These are phyloP conservation scores for Kwoniella dejecticola DNA, from an alignment of 768 basidiomycete species.

Conservation along the genomic window DNA sequence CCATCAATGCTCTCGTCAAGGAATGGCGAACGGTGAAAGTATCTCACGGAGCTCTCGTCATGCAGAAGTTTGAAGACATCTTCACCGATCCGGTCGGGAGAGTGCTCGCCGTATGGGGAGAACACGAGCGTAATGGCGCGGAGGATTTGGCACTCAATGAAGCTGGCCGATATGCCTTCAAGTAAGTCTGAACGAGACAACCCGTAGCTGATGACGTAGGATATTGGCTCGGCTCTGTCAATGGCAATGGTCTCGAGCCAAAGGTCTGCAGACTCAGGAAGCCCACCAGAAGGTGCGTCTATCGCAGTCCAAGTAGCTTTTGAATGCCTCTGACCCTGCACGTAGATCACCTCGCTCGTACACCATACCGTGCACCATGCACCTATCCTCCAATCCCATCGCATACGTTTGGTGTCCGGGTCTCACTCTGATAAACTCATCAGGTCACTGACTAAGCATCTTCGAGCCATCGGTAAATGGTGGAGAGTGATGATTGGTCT, in stretches of 20 bases:
- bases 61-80: conserved; percentile 43
- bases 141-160: conserved; percentile 18
- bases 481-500: conserved; percentile 48
- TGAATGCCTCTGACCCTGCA: background rate
- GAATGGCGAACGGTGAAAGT: conserved; percentile 54
- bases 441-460: conserved; percentile 44
- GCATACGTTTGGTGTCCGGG: conserved; percentile 29
- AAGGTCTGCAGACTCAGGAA: conserved; percentile 38
- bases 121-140: conserved; percentile 18
- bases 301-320: background rate
- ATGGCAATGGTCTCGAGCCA: conserved; percentile 47
- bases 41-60: conserved; percentile 43
- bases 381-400: conserved; percentile 41
- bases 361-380: conserved; percentile 42
- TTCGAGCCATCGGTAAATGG: conserved; percentile 53
- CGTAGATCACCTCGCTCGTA: conserved; percentile 26
- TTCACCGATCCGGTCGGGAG: conserved; percentile 35
- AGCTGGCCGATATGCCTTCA: conserved; percentile 30
- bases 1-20: conserved; percentile 54
- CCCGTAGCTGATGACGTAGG: conserved; percentile 10
- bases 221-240: conserved; percentile 45
- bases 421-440: conserved; percentile 31
- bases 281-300: conserved; percentile 32
- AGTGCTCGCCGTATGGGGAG: conserved; percentile 37
- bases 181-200: conserved; percentile 11